A percentile compares a stretch with the other conserved stretches of the same genome.
Conservation (phyloP, 2,329 filamentous ascomycete genomes). For the Talaromyces albobiverticillius region DNA sequence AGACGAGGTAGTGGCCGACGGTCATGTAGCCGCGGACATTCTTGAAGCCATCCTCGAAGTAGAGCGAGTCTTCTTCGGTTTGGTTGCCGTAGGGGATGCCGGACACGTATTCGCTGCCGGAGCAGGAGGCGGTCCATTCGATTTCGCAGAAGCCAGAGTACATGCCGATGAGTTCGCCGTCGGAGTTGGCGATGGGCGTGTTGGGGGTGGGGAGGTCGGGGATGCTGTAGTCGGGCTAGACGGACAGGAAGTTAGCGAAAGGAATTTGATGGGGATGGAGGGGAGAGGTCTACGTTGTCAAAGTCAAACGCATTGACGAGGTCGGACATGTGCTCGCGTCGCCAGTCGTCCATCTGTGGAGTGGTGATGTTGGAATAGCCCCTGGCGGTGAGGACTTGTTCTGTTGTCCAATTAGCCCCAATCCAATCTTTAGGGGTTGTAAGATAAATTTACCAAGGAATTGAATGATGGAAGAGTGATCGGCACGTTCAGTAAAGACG, state of each 20-base stretch:
- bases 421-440: background rate
- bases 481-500: constrained; percentile 54
- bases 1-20: constrained; percentile 54
- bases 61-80: constrained; percentile 20
- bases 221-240: constrained; percentile 49
- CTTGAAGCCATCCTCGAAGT: constrained; percentile 55
- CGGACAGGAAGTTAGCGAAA: too few relatives aligned
- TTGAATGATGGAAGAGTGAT: constrained; percentile 55
- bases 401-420: background rate
- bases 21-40: constrained; percentile 50
- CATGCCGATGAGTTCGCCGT: constrained; percentile 29
- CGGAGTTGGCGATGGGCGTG: constrained; percentile 36
- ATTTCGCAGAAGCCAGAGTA: constrained; percentile 5
- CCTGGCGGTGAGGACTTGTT: constrained; percentile 8
- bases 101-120: constrained; percentile 45
- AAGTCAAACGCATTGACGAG: constrained; percentile 32
- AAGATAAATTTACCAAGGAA: constrained; percentile 35
- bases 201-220: constrained; percentile 46
- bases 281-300: too few relatives aligned
- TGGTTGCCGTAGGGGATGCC: constrained; percentile 29
- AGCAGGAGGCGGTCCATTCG: constrained; percentile 8
- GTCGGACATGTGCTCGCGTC: constrained; percentile 6
- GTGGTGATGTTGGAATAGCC: constrained; percentile 5
- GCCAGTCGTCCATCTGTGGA: constrained; percentile 1
- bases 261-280: too few relatives aligned